These are phyloP conservation scores for Candida germanica DNA, from an alignment of 805 yeast genomes.

Conservation along the genomic window DNA sequence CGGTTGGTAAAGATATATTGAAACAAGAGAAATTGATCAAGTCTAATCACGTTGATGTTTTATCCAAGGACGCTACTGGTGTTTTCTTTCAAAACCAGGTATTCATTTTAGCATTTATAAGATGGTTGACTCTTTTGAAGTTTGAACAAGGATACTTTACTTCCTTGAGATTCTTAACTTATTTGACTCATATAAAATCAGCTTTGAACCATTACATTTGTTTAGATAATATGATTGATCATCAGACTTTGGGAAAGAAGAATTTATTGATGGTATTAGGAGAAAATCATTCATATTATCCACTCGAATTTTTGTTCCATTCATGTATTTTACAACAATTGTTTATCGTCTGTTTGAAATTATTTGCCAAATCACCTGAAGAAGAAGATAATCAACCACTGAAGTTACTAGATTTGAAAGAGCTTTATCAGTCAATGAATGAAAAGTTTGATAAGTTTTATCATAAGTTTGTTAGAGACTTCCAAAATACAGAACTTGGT, in stretches of 20 bases:
- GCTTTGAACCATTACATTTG: slow-evolving; percentile 22
- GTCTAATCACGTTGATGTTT: background rate
- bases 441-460: slow-evolving; percentile 14
- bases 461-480: slow-evolving; percentile 13
- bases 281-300: slow-evolving; percentile 11
- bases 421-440: slow-evolving; percentile 11
- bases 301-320: slow-evolving; percentile 16
- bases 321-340: slow-evolving; percentile 18
- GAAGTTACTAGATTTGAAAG: slow-evolving; percentile 13
- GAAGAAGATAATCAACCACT: background rate
- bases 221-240: slow-evolving; percentile 15
- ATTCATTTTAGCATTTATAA: slow-evolving; percentile 14
- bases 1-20: background rate
- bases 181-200: slow-evolving; percentile 23
- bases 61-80: background rate
- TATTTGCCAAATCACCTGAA: slow-evolving; percentile 10
- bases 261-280: slow-evolving; percentile 13
- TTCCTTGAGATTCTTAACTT: slow-evolving; percentile 23
- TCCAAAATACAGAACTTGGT: slow-evolving; percentile 1
- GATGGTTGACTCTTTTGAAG: slow-evolving; percentile 26
- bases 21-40: background rate
- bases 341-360: slow-evolving; percentile 18
- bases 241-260: slow-evolving; percentile 2
- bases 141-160: slow-evolving; percentile 28
- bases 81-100: slow-evolving; percentile 16